phyloP scores from a whole-genome alignment of 2,329 filamentous ascomycete genomes.

The Decorospora gaudefroyi region DNA sequence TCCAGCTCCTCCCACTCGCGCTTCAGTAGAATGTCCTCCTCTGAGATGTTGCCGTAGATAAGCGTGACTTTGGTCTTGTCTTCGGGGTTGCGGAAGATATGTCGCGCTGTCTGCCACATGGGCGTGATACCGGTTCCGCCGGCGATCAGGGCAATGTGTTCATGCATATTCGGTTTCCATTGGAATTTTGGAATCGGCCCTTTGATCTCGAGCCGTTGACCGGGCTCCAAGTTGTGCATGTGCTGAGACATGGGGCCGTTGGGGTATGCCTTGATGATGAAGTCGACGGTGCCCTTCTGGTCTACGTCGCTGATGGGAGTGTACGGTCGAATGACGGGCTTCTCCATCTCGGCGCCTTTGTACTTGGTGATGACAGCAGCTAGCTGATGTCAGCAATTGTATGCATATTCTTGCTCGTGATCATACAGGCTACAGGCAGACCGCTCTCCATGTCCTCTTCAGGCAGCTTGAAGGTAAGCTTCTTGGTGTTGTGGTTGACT shows the following conservation, averaged over 20 bases:
- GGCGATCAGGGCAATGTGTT: constrained; percentile 84
- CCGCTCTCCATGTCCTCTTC: constrained; percentile 84
- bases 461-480: constrained; percentile 82
- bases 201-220: constrained; percentile 87
- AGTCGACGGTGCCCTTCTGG: constrained; percentile 77
- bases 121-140: constrained; percentile 96
- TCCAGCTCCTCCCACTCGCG: constrained; percentile 83
- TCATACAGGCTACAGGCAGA: constrained; percentile 71
- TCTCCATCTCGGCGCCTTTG: constrained; percentile 79
- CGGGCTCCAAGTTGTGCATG: constrained; percentile 79
- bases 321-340: constrained; percentile 88
- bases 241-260: constrained; percentile 90
- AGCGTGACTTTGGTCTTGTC: constrained; percentile 98
- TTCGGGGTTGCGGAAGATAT: constrained; percentile 93
- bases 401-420: constrained; percentile 22
- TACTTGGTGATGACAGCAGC: constrained; percentile 87
- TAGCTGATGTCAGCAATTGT: constrained; percentile 31
- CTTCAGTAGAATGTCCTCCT: constrained; percentile 91
- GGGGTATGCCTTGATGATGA: constrained; percentile 90
- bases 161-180: constrained; percentile 89
- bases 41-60: constrained; percentile 85
- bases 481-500: constrained; percentile 95
- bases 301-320: constrained; percentile 90
- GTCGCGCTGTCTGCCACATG: constrained; percentile 91
- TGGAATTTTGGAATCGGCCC: constrained; percentile 93